Base-by-base conservation (phyloP, 495 filamentous ascomycete species). In the Aspergillus hancockii region DNA sequence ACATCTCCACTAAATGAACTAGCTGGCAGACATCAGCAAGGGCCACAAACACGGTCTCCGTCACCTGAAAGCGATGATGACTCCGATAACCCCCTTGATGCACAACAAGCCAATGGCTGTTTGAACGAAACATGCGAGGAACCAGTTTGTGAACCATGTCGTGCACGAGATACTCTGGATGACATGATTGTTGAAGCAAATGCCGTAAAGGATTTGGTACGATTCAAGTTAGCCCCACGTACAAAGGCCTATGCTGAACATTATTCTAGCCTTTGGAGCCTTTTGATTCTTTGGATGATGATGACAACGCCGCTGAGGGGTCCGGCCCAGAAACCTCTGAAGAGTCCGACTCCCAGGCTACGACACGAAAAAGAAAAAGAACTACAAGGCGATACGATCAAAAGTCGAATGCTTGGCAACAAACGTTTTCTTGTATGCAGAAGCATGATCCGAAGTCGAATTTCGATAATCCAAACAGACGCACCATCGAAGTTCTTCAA, bases 401-500 rank as follows among this genome's bases (percentile, higher is more conserved):
- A 47, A 5, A 1, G 2, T 32, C n/a, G 19, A 47, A 72, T 45
- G 56, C 64, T 8, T 79, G 77, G 74, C 79, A 85, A 60, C 69
- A 78, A 49, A 81, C 72, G 1, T 91, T 90, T 67, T 76, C 80
- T 49, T 91, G 89, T 69, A 90, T 92, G 88, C 77, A 83, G 19
- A 81, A 82, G 62, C 77, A 81, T 47, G 80, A 85, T 57, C 72
- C 71, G 1, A 68, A 58, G 10, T 61, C 65, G 14, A 66, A 67
- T 9, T 50, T 54, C 0, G 60, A 71, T 2, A 86, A 80, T 31
- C 90, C 91, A 0, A 98, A 98, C 66, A 74, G 74, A 2, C 73
- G 81, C 10, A 96, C 91, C 0, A 93, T 95, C 54, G 81, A 87
- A 30, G 71, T 93, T n/a, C 77, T 97, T 7, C 83, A 93, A 61